Percentiles rank a stretch among this genome's conserved stretches.
phyloP scores from a whole-genome alignment of 2,329 filamentous ascomycete species.

The Decorospora gaudefroyi region DNA sequence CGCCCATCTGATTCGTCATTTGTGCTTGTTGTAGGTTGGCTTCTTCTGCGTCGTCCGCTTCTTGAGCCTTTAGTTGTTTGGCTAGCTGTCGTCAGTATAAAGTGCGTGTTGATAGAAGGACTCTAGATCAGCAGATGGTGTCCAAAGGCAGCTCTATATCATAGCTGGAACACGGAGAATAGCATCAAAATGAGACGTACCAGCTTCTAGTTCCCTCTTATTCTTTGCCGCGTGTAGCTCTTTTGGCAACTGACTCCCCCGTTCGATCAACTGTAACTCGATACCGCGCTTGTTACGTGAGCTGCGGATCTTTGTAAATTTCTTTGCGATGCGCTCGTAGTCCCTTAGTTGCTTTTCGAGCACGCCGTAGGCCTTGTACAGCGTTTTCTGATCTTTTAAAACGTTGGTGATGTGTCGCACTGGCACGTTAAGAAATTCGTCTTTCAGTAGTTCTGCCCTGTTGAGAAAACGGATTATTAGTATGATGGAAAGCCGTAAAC shows the following conservation, averaged over 20 bases:
- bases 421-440: conserved; percentile 50
- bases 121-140: not conserved
- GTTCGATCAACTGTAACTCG: conserved; percentile 26
- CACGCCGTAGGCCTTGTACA: conserved; percentile 47
- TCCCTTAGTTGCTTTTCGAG: conserved; percentile 39
- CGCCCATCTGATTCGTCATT: conserved; percentile 56
- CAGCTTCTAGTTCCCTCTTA: conserved; percentile 27
- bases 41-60: conserved; percentile 37
- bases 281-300: conserved; percentile 26
- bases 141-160: too few relatives aligned
- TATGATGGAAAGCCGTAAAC: not conserved
- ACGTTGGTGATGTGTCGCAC: conserved; percentile 43
- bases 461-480: conserved; percentile 16
- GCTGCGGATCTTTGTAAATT: conserved; percentile 28
- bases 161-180: not conserved
- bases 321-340: conserved; percentile 18
- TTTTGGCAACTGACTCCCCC: conserved; percentile 36
- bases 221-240: conserved; percentile 40
- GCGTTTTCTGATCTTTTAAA: conserved; percentile 38
- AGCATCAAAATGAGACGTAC: conserved; percentile 12
- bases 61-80: conserved; percentile 35
- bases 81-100: conserved; percentile 18
- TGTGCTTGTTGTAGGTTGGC: conserved; percentile 41
- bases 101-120: not conserved
- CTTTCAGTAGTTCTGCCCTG: conserved; percentile 47